These are phyloP conservation scores for Solioccasus polychromus DNA, from an alignment of 768 basidiomycete species.

Conservation along the genomic window DNA sequence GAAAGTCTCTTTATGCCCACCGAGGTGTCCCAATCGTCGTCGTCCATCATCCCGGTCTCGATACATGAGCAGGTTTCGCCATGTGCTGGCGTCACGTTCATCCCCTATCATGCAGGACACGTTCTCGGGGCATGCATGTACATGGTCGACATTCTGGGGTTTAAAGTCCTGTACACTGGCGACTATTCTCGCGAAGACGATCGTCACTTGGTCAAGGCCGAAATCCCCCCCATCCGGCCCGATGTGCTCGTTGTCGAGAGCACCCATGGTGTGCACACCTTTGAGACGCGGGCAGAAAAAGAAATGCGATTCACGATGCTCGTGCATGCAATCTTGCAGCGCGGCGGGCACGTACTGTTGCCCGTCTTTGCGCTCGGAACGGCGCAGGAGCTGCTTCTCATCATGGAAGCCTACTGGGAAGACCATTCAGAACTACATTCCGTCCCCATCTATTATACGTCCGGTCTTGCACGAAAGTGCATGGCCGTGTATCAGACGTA, in stretches of 20 bases:
- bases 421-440: conserved; percentile 89
- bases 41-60: conserved; percentile 82
- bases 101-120: conserved; percentile 95
- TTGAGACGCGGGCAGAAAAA: conserved; percentile 84
- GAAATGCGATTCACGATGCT: conserved; percentile 84
- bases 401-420: conserved; percentile 96
- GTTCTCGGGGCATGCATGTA: conserved; percentile 98
- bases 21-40: conserved; percentile 76
- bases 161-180: conserved; percentile 93
- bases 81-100: conserved; percentile 89
- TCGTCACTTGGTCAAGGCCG: conserved; percentile 91
- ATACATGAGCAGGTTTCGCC: conserved; percentile 88
- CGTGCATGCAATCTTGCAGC: conserved; percentile 87
- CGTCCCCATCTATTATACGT: conserved; percentile 93
- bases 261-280: conserved; percentile 91
- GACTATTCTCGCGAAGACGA: conserved; percentile 98
- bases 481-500: conserved; percentile 98
- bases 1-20: conserved; percentile 73
- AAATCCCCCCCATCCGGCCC: conserved; percentile 84
- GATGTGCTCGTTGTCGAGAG: conserved; percentile 97
- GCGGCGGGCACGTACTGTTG: conserved; percentile 92
- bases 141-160: conserved; percentile 90
- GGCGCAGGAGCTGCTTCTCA: conserved; percentile 88
- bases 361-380: conserved; percentile 94
- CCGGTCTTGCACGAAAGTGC: conserved; percentile 88